Evolutionary conservation across 805 yeast genomes (phyloP), one percentile per base, ranked within the genome.

Genomic region (Maudiozyma serrabonitensis): DNA sequence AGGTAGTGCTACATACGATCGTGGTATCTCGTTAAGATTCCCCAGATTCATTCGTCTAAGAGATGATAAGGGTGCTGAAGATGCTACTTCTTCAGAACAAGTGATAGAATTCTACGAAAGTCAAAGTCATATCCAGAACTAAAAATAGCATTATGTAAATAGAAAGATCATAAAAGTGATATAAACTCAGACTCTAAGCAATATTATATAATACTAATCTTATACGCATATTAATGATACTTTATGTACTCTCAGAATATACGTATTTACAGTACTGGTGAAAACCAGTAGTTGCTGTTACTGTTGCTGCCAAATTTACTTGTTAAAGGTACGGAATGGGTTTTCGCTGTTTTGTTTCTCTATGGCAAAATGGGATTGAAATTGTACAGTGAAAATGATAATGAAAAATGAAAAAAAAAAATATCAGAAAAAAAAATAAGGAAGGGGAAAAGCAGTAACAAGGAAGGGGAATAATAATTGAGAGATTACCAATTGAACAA

Each of bases 21-120:
- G 82, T 62, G 98, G 98, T 28, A 79, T 90, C 2, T 86, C 95
- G 3, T 70, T 90, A 50, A 72, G 98, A 57, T 90, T 90, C 60
- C 98, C 98, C 2, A 72, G 98, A 55, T 89, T 90, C 55, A 61
- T 90, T 2, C 72, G 95, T 50, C 72, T 85, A 19, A 75, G 98
- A 62, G 96, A 88, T 41, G 98, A 90, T 60, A 90, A 90, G 63
- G 76, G 77, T 0, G 77, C 84, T 0, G 93, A 87, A 57, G 95
- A 90, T 62, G 91, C 95, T 3, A 90, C 97, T 0, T 77, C 83
- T 0, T 80, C 93, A 34, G 84, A 84, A 21, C 95, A 89, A 67
- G 80, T 90, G 16, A 78, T 86, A 6, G 95, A 89, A 58, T 79
- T 90, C 61, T 90, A 88, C 63, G 82, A 81, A 57, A 74, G 80